These are phyloP conservation scores for Parachaetomium inaequale DNA, from an alignment of 495 filamentous ascomycete genomes.

Conservation along the genomic window DNA sequence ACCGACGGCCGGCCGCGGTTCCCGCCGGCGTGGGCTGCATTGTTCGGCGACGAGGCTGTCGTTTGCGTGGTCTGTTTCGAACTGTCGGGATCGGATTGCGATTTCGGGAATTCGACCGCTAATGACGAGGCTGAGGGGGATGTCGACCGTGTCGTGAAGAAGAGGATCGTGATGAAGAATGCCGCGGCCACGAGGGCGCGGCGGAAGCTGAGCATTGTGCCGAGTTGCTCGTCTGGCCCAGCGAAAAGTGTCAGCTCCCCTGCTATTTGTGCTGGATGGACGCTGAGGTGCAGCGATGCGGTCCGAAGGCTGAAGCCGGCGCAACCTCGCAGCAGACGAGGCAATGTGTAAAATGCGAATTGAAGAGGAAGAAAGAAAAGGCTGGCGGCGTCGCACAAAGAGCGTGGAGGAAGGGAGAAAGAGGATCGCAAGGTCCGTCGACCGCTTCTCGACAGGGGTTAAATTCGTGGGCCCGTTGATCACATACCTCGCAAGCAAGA, in stretches of 20 bases:
- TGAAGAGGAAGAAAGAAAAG: background rate
- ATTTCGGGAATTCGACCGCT: constrained; percentile 30
- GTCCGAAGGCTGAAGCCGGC: background rate
- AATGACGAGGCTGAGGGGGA: constrained; percentile 24
- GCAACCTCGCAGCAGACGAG: background rate
- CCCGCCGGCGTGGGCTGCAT: constrained; percentile 19
- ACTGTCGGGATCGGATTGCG: constrained; percentile 17
- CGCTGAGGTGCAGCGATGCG: background rate
- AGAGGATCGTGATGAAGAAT: constrained; percentile 64
- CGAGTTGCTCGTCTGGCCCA: constrained; percentile 13
- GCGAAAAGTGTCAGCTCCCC: constrained; percentile 6
- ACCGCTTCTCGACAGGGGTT: background rate
- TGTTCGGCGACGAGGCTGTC: constrained; percentile 13
- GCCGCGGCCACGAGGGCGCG: constrained; percentile 66
- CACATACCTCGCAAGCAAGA: too few species aligned
- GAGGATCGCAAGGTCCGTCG: background rate
- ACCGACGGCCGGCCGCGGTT: constrained; percentile 19
- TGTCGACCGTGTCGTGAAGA: constrained; percentile 61
- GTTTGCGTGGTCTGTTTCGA: constrained; percentile 27
- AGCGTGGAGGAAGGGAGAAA: background rate
- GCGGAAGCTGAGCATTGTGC: constrained; percentile 60
- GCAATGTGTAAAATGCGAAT: background rate
- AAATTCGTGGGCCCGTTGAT: constrained; percentile 1
- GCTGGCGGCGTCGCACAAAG: background rate
- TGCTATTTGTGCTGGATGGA: background rate